These are phyloP conservation scores for Eurotiales sp. DNA, from an alignment of 2,329 filamentous ascomycete genomes.

Conservation along the genomic window DNA sequence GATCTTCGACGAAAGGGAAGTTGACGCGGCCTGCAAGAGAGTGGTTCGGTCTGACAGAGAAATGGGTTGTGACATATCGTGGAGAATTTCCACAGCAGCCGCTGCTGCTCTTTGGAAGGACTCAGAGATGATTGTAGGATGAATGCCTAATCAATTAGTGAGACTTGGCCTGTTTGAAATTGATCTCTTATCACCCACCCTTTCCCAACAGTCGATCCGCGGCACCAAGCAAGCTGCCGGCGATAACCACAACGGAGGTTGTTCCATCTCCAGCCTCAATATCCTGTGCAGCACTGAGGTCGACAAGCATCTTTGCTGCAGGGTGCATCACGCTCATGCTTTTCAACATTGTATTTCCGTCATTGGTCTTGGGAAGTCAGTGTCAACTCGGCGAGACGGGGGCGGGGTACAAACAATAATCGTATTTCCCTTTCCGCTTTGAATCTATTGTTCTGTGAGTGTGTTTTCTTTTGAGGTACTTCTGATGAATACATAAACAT, in stretches of 20 bases:
- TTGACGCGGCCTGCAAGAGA: slow-evolving; percentile 93
- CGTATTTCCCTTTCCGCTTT: slow-evolving; percentile 91
- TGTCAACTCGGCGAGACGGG: slow-evolving; percentile 15
- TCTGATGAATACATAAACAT: slow-evolving; percentile 18
- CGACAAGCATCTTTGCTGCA: slow-evolving; percentile 98
- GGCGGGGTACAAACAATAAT: slow-evolving; percentile 63
- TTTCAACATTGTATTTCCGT: slow-evolving; percentile 98
- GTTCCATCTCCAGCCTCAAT: slow-evolving; percentile 98
- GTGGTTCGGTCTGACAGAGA: slow-evolving; percentile 81
- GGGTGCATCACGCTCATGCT: slow-evolving; percentile 99
- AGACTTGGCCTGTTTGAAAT: not conserved
- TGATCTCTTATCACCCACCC: slow-evolving; percentile 44
- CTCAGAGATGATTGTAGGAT: slow-evolving; percentile 96
- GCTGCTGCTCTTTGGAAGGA: slow-evolving; percentile 92
- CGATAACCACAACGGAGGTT: slow-evolving; percentile 96
- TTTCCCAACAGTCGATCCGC: slow-evolving; percentile 88
- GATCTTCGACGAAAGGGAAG: slow-evolving; percentile 96
- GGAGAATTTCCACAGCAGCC: slow-evolving; percentile 82
- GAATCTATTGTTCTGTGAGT: slow-evolving; percentile 56
- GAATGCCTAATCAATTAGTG: slow-evolving; percentile 56
- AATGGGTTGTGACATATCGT: slow-evolving; percentile 94
- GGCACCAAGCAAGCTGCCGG: slow-evolving; percentile 87
- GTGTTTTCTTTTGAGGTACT: not conserved
- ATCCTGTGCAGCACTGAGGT: slow-evolving; percentile 94
- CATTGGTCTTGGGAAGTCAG: slow-evolving; percentile 66